These are phyloP conservation scores for Talaromyces pinophilus DNA, from an alignment of 2,329 filamentous ascomycete genomes.

Conservation along the genomic window DNA sequence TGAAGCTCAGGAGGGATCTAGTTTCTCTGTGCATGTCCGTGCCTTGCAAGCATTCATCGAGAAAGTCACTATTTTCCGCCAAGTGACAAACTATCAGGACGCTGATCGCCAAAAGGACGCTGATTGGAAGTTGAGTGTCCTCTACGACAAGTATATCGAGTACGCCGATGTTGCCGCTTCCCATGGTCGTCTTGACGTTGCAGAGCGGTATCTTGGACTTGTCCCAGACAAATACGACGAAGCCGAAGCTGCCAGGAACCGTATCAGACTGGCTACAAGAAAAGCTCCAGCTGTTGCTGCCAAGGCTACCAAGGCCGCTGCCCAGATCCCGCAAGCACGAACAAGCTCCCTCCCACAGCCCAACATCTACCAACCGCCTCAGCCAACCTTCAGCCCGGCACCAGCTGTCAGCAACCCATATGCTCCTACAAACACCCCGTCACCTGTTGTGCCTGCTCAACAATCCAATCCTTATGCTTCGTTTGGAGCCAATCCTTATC, in stretches of 20 bases:
- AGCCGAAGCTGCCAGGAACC: conserved; percentile 81
- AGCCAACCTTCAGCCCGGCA: conserved; percentile 35
- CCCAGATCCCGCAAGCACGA: conserved; percentile 35
- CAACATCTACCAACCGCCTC: conserved; percentile 39
- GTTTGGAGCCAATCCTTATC: conserved; percentile 36
- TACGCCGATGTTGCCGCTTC: conserved; percentile 94
- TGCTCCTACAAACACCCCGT: conserved; percentile 40
- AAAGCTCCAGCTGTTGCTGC: conserved; percentile 53
- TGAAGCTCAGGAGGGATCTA: conserved; percentile 69
- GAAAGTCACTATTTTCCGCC: conserved; percentile 95
- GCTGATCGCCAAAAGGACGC: conserved; percentile 67
- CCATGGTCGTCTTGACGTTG: conserved; percentile 81
- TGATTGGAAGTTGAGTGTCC: conserved; percentile 82
- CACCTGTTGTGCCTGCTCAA: conserved; percentile 37
- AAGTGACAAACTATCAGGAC: conserved; percentile 90
- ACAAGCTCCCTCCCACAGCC: conserved; percentile 38
- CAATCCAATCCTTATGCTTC: conserved; percentile 54
- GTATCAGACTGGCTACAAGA: conserved; percentile 80
- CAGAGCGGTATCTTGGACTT: conserved; percentile 87
- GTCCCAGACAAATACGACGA: conserved; percentile 80
- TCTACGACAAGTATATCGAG: conserved; percentile 95
- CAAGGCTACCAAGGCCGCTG: conserved; percentile 46
- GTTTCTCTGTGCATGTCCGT: conserved; percentile 87
- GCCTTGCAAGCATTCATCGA: conserved; percentile 93
- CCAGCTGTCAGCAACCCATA: conserved; percentile 44